Base-by-base conservation (phyloP, 73 alveolate genomes). In the Halteria grandinella region DNA sequence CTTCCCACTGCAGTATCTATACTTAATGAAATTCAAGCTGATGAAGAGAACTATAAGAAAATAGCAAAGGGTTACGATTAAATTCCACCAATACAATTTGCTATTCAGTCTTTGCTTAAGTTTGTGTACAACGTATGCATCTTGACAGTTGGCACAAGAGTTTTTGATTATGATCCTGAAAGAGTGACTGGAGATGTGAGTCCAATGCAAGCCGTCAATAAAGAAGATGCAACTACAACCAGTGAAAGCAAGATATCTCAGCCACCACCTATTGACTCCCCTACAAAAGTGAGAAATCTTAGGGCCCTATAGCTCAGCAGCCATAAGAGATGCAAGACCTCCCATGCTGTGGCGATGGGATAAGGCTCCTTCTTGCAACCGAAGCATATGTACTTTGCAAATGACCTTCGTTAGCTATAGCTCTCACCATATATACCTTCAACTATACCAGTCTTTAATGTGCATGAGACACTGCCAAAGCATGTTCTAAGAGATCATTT, bases 381-480 rank as follows among this genome's bases (percentile, higher is more conserved):
- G 15, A 39, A 39, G 10, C 10, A 39, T 11, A 11, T 39, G 15
- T 11, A 39, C 15, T 39, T 11, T 11, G 10, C 15, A 39, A 39
- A 39, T 39, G 50, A 14, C 50, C 15, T 39, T 39, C 50, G 15
- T 11, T 39, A 10, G 15, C 15, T 39, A 39, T 39, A 39, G 50
- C 10, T 39, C 50, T 39, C n/a, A 39, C 18, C 50, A 39, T 39
- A 39, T 39, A 10, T 44, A 0, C 86, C 86, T 14, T 75, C 86
- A 3, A 55, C 82, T 21, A 72, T 82, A 3, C 82, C 91, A 1
- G 70, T 82, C 0, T 82, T 52, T 45, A 29, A 82, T 23, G 20
- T 82, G 48, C 91, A 82, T 49, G 91, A 82, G 62, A 82, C 82
- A 36, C 52, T 82, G 2, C 91, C 91, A 0, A 60, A 72, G 43